phyloP scores from a whole-genome alignment of 768 basidiomycete species.

The Rhodotorula babjevae region DNA sequence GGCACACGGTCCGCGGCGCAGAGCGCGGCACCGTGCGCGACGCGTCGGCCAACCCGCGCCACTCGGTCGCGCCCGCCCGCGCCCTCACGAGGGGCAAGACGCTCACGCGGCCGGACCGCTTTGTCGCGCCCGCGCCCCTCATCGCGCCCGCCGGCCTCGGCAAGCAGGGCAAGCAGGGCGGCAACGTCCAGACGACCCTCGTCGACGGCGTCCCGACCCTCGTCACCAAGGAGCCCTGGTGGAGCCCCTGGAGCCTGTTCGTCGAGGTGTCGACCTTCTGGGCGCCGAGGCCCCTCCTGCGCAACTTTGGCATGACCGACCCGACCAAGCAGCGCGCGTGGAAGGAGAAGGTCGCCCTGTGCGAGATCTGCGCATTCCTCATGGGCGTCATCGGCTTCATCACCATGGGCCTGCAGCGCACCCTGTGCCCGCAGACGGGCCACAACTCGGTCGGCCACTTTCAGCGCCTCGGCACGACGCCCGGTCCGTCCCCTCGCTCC shows the following conservation, averaged over 20 bases:
- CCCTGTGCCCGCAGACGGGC: slow-evolving; percentile 70
- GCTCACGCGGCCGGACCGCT: slow-evolving; percentile 88
- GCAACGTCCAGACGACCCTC: slow-evolving; percentile 29
- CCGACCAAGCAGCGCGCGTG: slow-evolving; percentile 77
- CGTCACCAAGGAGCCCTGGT: slow-evolving; percentile 34
- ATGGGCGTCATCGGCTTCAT: slow-evolving; percentile 80
- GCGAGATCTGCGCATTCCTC: slow-evolving; percentile 73
- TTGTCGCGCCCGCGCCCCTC: slow-evolving; percentile 87
- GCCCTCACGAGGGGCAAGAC: slow-evolving; percentile 59
- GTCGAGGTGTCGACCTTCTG: slow-evolving; percentile 78
- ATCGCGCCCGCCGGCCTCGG: slow-evolving; percentile 68
- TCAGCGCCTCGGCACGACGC: slow-evolving; percentile 55
- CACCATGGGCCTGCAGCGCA: slow-evolving; percentile 88
- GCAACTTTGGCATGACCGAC: slow-evolving; percentile 72
- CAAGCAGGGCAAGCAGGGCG: slow-evolving; percentile 21
- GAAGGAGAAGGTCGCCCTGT: slow-evolving; percentile 94
- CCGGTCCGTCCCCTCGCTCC: slow-evolving; percentile 34
- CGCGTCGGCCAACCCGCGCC: slow-evolving; percentile 13
- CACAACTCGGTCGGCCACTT: slow-evolving; percentile 51
- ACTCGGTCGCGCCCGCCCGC: background rate
- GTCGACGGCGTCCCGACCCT: slow-evolving; percentile 41
- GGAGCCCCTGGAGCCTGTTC: slow-evolving; percentile 70
- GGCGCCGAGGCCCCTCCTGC: slow-evolving; percentile 75
- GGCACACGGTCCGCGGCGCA: slow-evolving; percentile 33
- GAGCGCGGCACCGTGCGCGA: slow-evolving; percentile 33